Percentiles rank a stretch among this genome's conserved stretches.
Evolutionary conservation across 192 early-diverging fungal species (phyloP).

Genomic region (Coemansia sp.): DNA sequence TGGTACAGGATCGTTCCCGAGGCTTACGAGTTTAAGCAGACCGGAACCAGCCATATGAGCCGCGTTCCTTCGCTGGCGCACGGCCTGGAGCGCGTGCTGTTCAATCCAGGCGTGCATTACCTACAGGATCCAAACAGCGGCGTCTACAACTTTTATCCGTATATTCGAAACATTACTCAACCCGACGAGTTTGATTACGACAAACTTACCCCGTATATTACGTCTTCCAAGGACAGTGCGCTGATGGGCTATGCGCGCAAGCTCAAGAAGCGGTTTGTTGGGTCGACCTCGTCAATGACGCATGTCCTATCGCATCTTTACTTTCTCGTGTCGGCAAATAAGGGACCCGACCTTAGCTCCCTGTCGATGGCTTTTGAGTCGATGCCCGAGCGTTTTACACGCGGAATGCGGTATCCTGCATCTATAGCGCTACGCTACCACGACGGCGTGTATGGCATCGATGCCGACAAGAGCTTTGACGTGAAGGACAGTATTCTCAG

Average conservation of each 20-base stretch:
- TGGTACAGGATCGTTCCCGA: constrained; percentile 45
- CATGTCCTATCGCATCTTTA: constrained; percentile 74
- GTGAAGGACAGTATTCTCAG: constrained; percentile 71
- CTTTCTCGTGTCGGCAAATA: constrained; percentile 67
- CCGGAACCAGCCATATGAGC: constrained; percentile 36
- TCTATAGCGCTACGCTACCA: constrained; percentile 70
- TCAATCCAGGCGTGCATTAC: constrained; percentile 77
- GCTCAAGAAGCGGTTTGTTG: constrained; percentile 62
- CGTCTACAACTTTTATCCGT: constrained; percentile 80
- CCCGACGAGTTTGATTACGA: constrained; percentile 81
- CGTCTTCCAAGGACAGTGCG: constrained; percentile 71
- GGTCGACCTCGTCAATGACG: constrained; percentile 91
- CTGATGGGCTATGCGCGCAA: constrained; percentile 57
- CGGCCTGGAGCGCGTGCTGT: constrained; percentile 50
- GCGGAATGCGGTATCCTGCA: constrained; percentile 64
- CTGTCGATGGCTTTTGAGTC: constrained; percentile 66
- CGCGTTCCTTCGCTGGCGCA: constrained; percentile 51
- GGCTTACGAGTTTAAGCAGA: constrained; percentile 8
- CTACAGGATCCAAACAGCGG: constrained; percentile 74
- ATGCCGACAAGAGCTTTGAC: constrained; percentile 78
- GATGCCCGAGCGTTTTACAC: constrained; percentile 65
- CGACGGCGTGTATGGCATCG: constrained; percentile 76
- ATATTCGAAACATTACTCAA: constrained; percentile 75
- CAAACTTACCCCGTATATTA: constrained; percentile 74
- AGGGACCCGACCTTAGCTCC: constrained; percentile 58